Conservation (phyloP, 257 asterid species). For the Avicennia marina region DNA sequence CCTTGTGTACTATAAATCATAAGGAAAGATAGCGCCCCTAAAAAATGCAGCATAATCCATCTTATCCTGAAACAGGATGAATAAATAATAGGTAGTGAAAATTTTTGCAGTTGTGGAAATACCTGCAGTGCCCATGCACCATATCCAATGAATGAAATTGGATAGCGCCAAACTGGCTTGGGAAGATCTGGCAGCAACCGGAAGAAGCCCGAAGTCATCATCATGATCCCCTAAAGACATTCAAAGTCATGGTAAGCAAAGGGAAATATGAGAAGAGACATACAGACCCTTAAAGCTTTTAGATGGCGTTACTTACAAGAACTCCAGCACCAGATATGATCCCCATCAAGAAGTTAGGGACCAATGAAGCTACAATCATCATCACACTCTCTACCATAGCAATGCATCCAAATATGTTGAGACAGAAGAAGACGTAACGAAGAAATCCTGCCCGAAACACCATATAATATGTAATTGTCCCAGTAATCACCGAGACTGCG, state of each 20-base stretch:
- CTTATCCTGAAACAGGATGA: no score
- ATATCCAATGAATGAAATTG: slow-evolving; percentile 64
- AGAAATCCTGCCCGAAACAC: slow-evolving; percentile 57
- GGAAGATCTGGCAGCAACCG: slow-evolving; percentile 83
- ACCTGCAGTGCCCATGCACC: slow-evolving; percentile 96
- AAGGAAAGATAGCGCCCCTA: no score
- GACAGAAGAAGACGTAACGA: slow-evolving; percentile 60
- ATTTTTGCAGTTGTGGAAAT: background rate
- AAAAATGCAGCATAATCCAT: no score
- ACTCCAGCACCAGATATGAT: slow-evolving; percentile 90
- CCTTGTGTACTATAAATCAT: no score
- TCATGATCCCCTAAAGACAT: slow-evolving; percentile 72
- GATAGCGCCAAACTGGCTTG: slow-evolving; percentile 83
- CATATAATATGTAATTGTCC: slow-evolving; percentile 75
- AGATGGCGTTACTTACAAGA: slow-evolving; percentile 30
- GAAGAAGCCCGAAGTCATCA: slow-evolving; percentile 96
- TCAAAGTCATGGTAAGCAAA: no score
- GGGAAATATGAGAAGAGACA: no score
- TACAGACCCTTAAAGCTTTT: no score
- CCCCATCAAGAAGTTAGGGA: slow-evolving; percentile 94
- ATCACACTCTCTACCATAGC: slow-evolving; percentile 90
- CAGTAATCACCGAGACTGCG: slow-evolving; percentile 50
- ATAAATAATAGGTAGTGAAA: no score
- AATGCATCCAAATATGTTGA: slow-evolving; percentile 71
- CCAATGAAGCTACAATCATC: slow-evolving; percentile 92